These are phyloP conservation scores for Blyttiomyces sp. DNA, from an alignment of 371 early-diverging fungal genomes.

Conservation along the genomic window DNA sequence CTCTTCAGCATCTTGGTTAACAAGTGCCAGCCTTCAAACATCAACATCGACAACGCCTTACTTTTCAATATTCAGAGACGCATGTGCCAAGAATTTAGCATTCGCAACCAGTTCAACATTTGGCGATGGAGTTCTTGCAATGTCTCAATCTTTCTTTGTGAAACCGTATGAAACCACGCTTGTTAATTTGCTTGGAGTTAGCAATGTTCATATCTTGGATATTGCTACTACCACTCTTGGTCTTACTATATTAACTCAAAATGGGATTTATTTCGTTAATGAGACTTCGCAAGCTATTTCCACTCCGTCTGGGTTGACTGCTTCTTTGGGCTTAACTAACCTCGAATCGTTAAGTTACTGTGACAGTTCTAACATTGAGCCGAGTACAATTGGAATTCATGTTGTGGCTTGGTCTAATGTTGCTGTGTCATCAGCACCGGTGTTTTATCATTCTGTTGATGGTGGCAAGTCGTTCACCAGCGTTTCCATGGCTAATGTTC, in stretches of 20 bases:
- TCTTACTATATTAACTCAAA: background rate
- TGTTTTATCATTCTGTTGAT: constrained; percentile 12
- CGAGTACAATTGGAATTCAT: background rate
- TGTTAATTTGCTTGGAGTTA: background rate
- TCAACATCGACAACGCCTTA: background rate
- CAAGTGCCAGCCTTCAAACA: background rate
- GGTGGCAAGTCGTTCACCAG: constrained; percentile 5
- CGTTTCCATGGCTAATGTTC: background rate
- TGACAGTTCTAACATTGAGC: background rate
- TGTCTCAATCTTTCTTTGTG: constrained; percentile 8
- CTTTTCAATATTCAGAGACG: no score
- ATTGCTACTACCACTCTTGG: background rate
- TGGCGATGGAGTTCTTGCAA: constrained; percentile 7
- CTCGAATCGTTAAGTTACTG: background rate
- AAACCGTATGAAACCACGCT: background rate
- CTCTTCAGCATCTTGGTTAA: background rate
- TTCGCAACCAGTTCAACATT: constrained; percentile 5
- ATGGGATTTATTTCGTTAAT: background rate
- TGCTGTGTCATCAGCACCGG: background rate
- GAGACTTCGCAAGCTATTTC: background rate
- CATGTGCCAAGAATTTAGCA: constrained; percentile 12
- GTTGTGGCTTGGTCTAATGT: constrained; percentile 8
- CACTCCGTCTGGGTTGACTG: constrained; percentile 1
- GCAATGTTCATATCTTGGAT: background rate
- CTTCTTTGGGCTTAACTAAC: background rate